phyloP scores from a whole-genome alignment of 1,284 basidiomycete species.

The Cystobasidium pallidum region DNA sequence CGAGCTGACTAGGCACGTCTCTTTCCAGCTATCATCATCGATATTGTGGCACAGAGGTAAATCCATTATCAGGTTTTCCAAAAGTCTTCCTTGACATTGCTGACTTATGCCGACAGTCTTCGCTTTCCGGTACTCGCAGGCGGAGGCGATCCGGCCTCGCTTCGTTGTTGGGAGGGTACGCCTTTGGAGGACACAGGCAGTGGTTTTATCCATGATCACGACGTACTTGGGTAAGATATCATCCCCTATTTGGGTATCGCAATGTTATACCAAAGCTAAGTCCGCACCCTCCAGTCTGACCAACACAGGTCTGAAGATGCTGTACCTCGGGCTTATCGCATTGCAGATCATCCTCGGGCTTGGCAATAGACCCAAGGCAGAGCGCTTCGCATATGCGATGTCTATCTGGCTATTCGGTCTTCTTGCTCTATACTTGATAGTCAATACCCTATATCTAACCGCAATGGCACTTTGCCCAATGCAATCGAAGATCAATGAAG shows the following conservation, averaged over 20 bases:
- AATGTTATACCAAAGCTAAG: too few relatives aligned
- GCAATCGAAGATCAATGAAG: slow-evolving; percentile 21
- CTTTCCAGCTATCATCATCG: slow-evolving; percentile 43
- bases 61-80: background rate
- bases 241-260: too few relatives aligned
- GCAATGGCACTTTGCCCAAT: slow-evolving; percentile 67
- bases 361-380: slow-evolving; percentile 94
- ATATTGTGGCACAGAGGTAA: slow-evolving; percentile 39
- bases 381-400: slow-evolving; percentile 76
- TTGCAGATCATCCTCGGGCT: slow-evolving; percentile 74
- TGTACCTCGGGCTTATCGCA: slow-evolving; percentile 33
- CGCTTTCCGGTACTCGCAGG: slow-evolving; percentile 18
- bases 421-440: slow-evolving; percentile 67
- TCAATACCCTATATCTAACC: slow-evolving; percentile 83
- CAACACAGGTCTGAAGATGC: slow-evolving; percentile 34
- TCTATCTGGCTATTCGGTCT: slow-evolving; percentile 70
- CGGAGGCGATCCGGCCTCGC: slow-evolving; percentile 33
- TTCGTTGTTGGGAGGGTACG: slow-evolving; percentile 40
- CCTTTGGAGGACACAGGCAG: slow-evolving; percentile 24
- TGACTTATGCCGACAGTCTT: slow-evolving; percentile 5
- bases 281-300: slow-evolving; percentile 1
- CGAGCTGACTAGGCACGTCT: background rate
- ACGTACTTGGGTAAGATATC: slow-evolving; percentile 26
- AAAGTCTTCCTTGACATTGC: background rate
- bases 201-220: slow-evolving; percentile 38